phyloP scores from a whole-genome alignment of 1,284 basidiomycete species.

The Psilocybe mexicana region DNA sequence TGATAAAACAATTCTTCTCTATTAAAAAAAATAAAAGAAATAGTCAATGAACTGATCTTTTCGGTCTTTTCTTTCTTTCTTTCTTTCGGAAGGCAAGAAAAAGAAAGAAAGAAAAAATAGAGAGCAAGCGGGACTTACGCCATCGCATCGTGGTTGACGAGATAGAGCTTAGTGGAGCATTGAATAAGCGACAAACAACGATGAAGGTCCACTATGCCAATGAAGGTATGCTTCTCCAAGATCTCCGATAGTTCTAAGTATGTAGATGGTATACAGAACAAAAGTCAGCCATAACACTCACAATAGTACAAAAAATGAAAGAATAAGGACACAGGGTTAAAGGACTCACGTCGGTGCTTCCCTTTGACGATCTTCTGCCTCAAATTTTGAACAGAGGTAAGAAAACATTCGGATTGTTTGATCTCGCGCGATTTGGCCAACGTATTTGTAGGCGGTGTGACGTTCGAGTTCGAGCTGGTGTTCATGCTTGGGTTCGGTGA shows the following conservation, averaged over 20 bases:
- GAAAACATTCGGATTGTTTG: conserved; percentile 74
- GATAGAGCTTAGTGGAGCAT: conserved; percentile 85
- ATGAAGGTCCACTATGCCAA: conserved; percentile 86
- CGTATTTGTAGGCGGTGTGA: conserved; percentile 22
- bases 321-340: neutral
- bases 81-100: neutral
- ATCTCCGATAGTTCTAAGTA: conserved; percentile 78
- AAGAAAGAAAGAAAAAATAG: neutral
- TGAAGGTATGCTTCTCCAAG: conserved; percentile 86
- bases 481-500: neutral
- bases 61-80: neutral
- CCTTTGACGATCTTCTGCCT: conserved; percentile 60
- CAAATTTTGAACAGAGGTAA: conserved; percentile 79
- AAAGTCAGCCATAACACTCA: neutral
- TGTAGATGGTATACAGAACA: too few species aligned
- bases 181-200: conserved; percentile 84
- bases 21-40: neutral
- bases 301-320: neutral
- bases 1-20: conserved; percentile 98
- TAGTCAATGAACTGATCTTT: neutral
- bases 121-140: conserved; percentile 52
- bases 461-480: neutral
- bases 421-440: conserved; percentile 54
- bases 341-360: conserved; percentile 70
- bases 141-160: conserved; percentile 83